Evolutionary conservation across 805 yeast genomes (phyloP).

Genomic region (Yamadazyma scolyti): DNA sequence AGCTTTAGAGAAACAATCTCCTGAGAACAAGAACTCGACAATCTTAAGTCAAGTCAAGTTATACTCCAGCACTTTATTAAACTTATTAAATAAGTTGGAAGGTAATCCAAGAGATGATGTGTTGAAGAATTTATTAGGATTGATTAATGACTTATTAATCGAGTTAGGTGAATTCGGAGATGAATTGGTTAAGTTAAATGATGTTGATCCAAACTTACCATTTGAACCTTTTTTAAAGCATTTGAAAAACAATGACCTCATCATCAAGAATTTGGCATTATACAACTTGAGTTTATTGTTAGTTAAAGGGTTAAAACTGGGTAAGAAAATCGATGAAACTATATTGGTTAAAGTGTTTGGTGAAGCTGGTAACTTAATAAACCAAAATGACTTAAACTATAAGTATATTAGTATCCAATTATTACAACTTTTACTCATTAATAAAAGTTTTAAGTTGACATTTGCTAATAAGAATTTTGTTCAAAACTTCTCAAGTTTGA

Average conservation of each 20-base stretch:
- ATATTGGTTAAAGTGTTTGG: constrained; percentile 37
- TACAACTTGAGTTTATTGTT: constrained; percentile 53
- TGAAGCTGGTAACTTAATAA: constrained; percentile 28
- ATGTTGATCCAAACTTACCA: constrained; percentile 45
- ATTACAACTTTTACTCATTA: constrained; percentile 55
- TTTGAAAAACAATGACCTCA: constrained; percentile 52
- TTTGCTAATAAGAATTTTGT: constrained; percentile 39
- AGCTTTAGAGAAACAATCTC: constrained; percentile 46
- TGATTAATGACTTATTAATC: constrained; percentile 54
- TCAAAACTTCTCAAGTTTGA: constrained; percentile 29
- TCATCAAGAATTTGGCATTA: constrained; percentile 52
- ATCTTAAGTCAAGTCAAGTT: constrained; percentile 42
- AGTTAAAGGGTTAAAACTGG: constrained; percentile 18
- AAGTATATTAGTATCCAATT: constrained; percentile 63
- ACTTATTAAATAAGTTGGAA: constrained; percentile 47
- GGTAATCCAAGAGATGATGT: constrained; percentile 55
- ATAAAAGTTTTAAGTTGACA: constrained; percentile 48
- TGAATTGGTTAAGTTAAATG: constrained; percentile 40
- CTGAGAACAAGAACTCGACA: constrained; percentile 39
- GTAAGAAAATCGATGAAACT: constrained; percentile 30
- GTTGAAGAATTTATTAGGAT: constrained; percentile 58
- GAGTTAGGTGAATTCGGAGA: constrained; percentile 34
- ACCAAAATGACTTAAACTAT: constrained; percentile 38
- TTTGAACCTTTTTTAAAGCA: constrained; percentile 51
- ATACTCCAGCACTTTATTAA: constrained; percentile 53